These are phyloP conservation scores for Corylus heterophylla DNA, from an alignment of 306 rosid genomes.

Conservation along the genomic window DNA sequence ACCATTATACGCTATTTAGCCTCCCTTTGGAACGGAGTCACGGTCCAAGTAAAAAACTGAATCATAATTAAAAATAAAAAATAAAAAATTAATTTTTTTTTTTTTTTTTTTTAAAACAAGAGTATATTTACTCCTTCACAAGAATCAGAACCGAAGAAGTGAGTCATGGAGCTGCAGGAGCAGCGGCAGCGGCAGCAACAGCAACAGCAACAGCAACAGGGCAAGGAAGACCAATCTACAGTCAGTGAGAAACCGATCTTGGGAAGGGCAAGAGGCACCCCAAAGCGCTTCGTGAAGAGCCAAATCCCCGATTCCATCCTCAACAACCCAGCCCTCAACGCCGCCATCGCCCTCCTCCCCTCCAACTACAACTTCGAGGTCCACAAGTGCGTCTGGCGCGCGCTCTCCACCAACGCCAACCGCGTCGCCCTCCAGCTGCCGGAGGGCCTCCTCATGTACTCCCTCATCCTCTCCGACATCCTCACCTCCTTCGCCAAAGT, in stretches of 20 bases:
- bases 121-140: no score
- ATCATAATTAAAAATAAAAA: no score
- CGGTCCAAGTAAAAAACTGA: no score
- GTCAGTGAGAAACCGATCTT: neutral
- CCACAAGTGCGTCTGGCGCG: slow-evolving; percentile 60
- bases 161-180: no score
- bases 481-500: slow-evolving; percentile 46
- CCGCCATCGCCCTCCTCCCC: slow-evolving; percentile 50
- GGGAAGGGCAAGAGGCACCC: slow-evolving; percentile 12
- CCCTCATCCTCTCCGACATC: slow-evolving; percentile 55
- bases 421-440: slow-evolving; percentile 59
- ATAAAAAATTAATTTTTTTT: no score
- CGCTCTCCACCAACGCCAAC: slow-evolving; percentile 42
- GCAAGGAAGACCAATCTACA: neutral
- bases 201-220: neutral
- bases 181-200: neutral
- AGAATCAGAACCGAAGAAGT: no score
- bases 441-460: slow-evolving; percentile 65
- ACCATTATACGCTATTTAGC: no score
- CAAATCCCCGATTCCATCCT: slow-evolving; percentile 53
- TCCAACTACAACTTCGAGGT: slow-evolving; percentile 57
- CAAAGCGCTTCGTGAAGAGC: slow-evolving; percentile 53
- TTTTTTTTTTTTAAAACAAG: no score
- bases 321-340: slow-evolving; percentile 42
- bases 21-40: no score